Conservation (phyloP, 257 asterid species). For the Forsythia viridissima region DNA sequence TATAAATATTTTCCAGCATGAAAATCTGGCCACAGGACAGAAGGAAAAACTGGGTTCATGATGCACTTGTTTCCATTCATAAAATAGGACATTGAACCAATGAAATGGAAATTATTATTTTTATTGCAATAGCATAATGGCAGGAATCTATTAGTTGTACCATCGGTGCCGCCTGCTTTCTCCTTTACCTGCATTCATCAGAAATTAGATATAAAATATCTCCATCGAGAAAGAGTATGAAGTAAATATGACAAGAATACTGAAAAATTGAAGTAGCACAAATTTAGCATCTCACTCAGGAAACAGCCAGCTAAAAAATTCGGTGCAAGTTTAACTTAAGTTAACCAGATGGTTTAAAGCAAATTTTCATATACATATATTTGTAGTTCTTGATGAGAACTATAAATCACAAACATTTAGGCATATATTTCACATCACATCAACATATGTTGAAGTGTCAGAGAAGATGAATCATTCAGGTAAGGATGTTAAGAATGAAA, state of each 20-base stretch:
- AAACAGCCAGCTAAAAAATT: not conserved
- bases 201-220: constrained; percentile 23
- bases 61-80: constrained; percentile 13
- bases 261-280: constrained; percentile 13
- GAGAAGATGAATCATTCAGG: constrained; percentile 12
- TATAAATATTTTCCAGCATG: not conserved
- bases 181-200: constrained; percentile 54
- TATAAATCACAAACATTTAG: not conserved
- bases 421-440: not conserved
- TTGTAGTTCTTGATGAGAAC: not conserved
- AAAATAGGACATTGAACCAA: not conserved
- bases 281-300: constrained; percentile 12
- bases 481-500: not conserved
- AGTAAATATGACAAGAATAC: constrained; percentile 1
- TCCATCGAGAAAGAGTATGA: constrained; percentile 2
- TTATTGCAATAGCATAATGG: constrained; percentile 4
- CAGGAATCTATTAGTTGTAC: constrained; percentile 31
- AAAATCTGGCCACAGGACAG: not conserved
- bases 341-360: not conserved
- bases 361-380: constrained; percentile 6
- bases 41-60: not conserved
- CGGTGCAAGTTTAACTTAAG: not conserved
- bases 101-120: constrained; percentile 6
- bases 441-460: not conserved
- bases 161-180: constrained; percentile 44